A percentile compares a stretch with the other conserved stretches of the same genome.
Evolutionary conservation across 805 yeast genomes (phyloP).

Genomic region (Vanderwaltozyma polyspora): DNA sequence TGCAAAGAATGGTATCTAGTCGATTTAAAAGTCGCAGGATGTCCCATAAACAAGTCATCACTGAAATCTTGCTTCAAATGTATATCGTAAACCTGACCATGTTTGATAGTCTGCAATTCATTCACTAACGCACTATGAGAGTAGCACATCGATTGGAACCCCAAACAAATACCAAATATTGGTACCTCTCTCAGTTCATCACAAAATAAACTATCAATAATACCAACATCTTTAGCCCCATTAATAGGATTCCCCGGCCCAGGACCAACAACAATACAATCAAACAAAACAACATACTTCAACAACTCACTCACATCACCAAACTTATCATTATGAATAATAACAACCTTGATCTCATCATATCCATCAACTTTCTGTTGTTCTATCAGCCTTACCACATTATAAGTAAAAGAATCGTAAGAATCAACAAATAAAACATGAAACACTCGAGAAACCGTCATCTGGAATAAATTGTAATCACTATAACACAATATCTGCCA

Average conservation of each 20-base stretch:
- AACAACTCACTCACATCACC: constrained; percentile 29
- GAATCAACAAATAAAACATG: constrained; percentile 53
- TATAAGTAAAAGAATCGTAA: constrained; percentile 89
- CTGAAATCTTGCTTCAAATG: constrained; percentile 4
- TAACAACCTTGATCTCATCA: constrained; percentile 22
- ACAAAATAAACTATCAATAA: constrained; percentile 48
- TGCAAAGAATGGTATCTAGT: constrained; percentile 86
- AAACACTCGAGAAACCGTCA: no score
- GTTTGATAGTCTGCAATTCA: constrained; percentile 51
- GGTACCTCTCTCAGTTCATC: constrained; percentile 36
- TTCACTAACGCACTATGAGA: constrained; percentile 47
- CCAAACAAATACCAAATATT: constrained; percentile 83
- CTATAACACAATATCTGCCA: neutral
- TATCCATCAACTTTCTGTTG: constrained; percentile 30
- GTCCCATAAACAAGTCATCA: constrained; percentile 30
- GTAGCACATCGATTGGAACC: constrained; percentile 73
- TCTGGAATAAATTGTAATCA: neutral
- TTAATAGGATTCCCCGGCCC: constrained; percentile 88
- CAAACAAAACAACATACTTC: constrained; percentile 40
- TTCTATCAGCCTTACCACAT: constrained; percentile 53
- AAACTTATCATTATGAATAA: constrained; percentile 29
- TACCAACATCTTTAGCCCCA: constrained; percentile 51
- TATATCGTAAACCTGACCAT: constrained; percentile 71
- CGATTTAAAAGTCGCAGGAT: constrained; percentile 41
- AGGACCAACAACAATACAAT: constrained; percentile 82